phyloP scores from a whole-genome alignment of 2,329 filamentous ascomycete genomes.

The Fusarium fracticaudum region DNA sequence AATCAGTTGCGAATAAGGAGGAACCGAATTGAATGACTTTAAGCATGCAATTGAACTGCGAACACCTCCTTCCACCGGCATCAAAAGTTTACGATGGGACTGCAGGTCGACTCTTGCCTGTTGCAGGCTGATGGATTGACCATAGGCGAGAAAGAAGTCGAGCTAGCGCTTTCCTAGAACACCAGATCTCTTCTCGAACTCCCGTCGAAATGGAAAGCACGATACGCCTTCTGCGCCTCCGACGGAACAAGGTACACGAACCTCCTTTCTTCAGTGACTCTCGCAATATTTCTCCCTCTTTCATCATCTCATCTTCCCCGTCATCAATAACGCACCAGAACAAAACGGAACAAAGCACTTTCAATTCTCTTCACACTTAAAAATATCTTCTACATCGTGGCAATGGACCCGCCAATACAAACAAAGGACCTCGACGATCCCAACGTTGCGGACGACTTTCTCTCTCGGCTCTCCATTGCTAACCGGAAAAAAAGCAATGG shows the following conservation, averaged over 20 bases:
- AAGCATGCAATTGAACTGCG: neutral
- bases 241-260: neutral
- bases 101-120: neutral
- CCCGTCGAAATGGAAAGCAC: neutral
- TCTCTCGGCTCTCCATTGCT: too few species aligned
- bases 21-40: fast-evolving
- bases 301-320: neutral
- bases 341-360: neutral
- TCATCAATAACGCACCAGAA: neutral
- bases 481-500: too few species aligned
- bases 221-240: fast-evolving
- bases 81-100: neutral
- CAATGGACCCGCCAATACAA: neutral
- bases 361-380: neutral
- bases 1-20: fast-evolving
- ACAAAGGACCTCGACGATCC: neutral
- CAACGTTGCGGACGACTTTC: too few species aligned
- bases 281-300: neutral
- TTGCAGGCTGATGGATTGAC: neutral
- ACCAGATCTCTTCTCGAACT: fast-evolving
- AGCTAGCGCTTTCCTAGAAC: neutral
- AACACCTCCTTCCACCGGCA: neutral
- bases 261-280: fast-evolving
- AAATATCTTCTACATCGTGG: neutral
- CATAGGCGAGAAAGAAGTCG: neutral